Evolutionary conservation across 768 basidiomycete species (phyloP), one percentile per base, ranked within the genome.

Genomic region (Baorangia bicolor): DNA sequence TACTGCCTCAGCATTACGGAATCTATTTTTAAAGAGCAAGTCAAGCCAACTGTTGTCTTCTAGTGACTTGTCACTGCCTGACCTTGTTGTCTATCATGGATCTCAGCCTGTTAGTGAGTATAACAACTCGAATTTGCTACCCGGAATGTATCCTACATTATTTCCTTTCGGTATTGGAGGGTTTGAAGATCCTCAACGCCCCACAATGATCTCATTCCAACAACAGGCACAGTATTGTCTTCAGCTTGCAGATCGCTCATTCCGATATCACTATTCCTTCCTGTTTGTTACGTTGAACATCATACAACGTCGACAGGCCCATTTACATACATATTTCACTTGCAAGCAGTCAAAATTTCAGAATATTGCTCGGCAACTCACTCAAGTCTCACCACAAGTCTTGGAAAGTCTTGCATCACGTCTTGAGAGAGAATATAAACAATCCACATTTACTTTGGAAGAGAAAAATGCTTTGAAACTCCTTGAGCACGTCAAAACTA

Each of bases 161-260:
- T 74, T 65, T 55, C 73, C 72, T 0, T 67, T 50, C 55, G 70
- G 72, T 9, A 54, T 68, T 25, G 69, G 72, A 8, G 70, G 73
- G 1, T 70, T 74, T 62, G 65, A 74, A 6, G 61, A 65, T 38
- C 38, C 27, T 12, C 10, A 3, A 20, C 7, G 5, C 9, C 28
- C 28, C 28, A 28, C 7, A 8, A 5, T 9, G 6, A 28, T 28
- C 5, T 28, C 28, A 28, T 27, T 42, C 10, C 41, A 42, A 16
- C 25, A 6, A 6, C 41, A 42, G 6, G 25, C 25, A 8, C 7
- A 18, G 11, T 42, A 42, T 27, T 13, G 3, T 5, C 25, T 42
- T 5, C 13, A 42, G 1, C 13, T 42, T 16, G 5, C 12, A 14
- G 41, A 42, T 13, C 25, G 4, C 16, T 25, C 14, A 13, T 42